Percentiles rank a stretch among this genome's conserved stretches.
Evolutionary conservation across 148 eudicot species (phyloP).

Genomic region (Nyssa sinensis): DNA sequence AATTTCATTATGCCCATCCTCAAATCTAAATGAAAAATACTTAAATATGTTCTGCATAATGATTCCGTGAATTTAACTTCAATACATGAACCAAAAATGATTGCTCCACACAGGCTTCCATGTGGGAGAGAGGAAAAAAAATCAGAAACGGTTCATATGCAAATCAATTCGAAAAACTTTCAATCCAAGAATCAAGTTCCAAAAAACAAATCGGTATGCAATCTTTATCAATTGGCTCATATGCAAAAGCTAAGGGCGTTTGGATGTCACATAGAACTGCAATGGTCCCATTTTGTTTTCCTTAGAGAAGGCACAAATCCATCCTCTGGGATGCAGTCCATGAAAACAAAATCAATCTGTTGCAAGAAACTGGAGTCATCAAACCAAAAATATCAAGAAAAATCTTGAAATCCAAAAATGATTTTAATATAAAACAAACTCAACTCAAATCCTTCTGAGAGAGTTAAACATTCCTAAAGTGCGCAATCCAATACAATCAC

Average conservation of each 20-base stretch:
- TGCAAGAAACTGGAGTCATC: too few species aligned
- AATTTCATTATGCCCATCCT: not conserved
- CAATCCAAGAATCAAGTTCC: not conserved
- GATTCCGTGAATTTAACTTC: not conserved
- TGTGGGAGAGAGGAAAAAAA: too few species aligned
- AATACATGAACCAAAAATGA: too few species aligned
- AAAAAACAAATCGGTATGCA: not conserved
- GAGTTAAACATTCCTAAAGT: too few species aligned
- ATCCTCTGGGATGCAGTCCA: not conserved
- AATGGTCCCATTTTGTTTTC: not conserved
- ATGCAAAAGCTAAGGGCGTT: not conserved
- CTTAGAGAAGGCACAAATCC: conserved; percentile 1
- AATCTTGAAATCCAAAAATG: not conserved
- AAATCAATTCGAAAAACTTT: not conserved
- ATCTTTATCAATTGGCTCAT: not conserved
- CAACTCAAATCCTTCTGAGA: too few species aligned
- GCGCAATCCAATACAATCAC: too few species aligned
- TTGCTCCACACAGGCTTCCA: not conserved
- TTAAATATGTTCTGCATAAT: not conserved
- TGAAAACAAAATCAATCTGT: not conserved
- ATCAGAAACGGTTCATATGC: not conserved
- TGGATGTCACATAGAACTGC: not conserved
- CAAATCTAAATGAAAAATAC: not conserved
- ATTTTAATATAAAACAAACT: too few species aligned
- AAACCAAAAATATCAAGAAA: not conserved